phyloP scores from a whole-genome alignment of 1,284 basidiomycete species.

The Sporisorium reilianum region DNA sequence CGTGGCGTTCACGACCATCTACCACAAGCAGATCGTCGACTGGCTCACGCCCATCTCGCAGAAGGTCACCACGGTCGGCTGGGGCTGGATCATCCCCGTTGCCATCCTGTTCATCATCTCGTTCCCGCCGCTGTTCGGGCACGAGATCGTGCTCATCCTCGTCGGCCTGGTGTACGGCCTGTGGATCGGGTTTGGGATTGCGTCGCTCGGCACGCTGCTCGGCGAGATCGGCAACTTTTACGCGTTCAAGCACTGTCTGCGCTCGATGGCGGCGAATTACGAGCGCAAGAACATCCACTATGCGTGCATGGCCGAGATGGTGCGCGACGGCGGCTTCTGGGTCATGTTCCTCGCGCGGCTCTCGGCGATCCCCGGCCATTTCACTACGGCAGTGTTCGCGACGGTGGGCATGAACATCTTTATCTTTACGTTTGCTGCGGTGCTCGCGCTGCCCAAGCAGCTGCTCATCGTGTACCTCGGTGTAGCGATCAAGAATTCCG shows the following conservation, averaged over 20 bases:
- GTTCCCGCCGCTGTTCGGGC: slow-evolving; percentile 75
- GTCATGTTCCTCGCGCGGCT: slow-evolving; percentile 63
- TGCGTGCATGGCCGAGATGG: slow-evolving; percentile 80
- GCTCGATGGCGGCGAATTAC: slow-evolving; percentile 77
- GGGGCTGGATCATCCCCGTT: slow-evolving; percentile 86
- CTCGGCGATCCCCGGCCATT: slow-evolving; percentile 73
- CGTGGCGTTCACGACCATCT: slow-evolving; percentile 76
- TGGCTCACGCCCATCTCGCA: slow-evolving; percentile 77
- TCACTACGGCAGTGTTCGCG: slow-evolving; percentile 79
- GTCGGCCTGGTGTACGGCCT: slow-evolving; percentile 76
- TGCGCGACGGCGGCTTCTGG: slow-evolving; percentile 82
- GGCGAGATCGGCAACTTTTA: slow-evolving; percentile 65
- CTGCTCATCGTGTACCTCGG: slow-evolving; percentile 68
- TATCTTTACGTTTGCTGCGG: slow-evolving; percentile 78
- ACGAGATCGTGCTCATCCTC: slow-evolving; percentile 80
- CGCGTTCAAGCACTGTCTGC: slow-evolving; percentile 77
- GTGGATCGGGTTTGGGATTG: slow-evolving; percentile 66
- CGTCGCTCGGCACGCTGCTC: slow-evolving; percentile 57
- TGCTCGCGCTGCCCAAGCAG: slow-evolving; percentile 81
- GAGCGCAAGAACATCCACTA: slow-evolving; percentile 80
- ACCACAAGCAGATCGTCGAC: slow-evolving; percentile 77
- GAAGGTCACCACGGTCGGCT: slow-evolving; percentile 74
- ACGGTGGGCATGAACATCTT: slow-evolving; percentile 79
- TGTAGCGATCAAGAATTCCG: slow-evolving; percentile 61
- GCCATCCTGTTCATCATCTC: slow-evolving; percentile 79